Base-by-base conservation (phyloP, 2,329 filamentous ascomycete genomes). In the Penicillium sp. region DNA sequence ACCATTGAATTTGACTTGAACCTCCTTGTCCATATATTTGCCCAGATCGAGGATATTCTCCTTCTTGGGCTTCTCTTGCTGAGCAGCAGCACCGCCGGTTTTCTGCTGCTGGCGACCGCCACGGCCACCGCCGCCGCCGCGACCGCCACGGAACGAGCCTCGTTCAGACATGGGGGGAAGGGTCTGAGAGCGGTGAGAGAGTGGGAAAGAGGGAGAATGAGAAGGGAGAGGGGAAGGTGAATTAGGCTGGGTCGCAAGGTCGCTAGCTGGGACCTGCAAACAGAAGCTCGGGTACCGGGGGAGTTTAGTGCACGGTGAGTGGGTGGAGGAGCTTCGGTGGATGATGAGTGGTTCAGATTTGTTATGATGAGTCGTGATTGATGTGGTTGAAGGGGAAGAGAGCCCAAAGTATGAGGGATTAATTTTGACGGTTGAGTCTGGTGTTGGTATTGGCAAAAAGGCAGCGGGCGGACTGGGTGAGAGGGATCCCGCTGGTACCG, bases 21-120 rank as follows among this genome's bases (percentile, higher is more conserved):
- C 92, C 74, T 90, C 85, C 85, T 97, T 96, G 79, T 99, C 93
- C 90, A 97, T 93, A 79, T 98, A 99, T 81, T 97, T 97, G 75
- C 84, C 87, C 72, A 99, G 79, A 75, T 99, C 94, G 57, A 99
- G 86, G 71, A 99, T 99, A 77, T 97, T 98, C 80, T 99, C 95
- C 84, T 98, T 98, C 87, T 97, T 97, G 63, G 93, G 92, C 71
- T 89, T 87, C 79, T 96, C 91, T 68, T 84, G 80, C 62, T 80
- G 78, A 70, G 80, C 77, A 63, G 81, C 79, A 65, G 81, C 79
- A 70, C 82, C 81, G 70, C 82, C 80, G 68, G 82, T 76, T 69
- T 66, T 71, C 79, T 78, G 65, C 78, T 79, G 68, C 53, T 65
- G 60, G 54, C 64, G 62, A 55, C 66, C 65, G 49, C 58, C 63